phyloP scores from a whole-genome alignment of 176 grass and related monocot species.

The Luzula sylvatica region DNA sequence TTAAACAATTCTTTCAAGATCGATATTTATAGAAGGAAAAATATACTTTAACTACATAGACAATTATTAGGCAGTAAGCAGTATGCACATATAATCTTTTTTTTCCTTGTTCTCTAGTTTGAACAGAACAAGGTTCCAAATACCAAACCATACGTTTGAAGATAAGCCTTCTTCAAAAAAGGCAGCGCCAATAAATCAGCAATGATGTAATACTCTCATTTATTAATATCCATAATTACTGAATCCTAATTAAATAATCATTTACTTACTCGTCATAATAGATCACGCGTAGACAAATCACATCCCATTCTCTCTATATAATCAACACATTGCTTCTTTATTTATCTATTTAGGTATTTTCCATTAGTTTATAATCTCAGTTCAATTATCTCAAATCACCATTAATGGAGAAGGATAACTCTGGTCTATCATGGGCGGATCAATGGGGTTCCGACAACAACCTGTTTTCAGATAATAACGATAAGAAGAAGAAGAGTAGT shows the following conservation, averaged over 20 bases:
- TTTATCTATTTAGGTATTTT: neutral
- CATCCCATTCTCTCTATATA: neutral
- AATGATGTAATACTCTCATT: no score
- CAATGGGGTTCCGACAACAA: slow-evolving; percentile 30
- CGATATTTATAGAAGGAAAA: no score
- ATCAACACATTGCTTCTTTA: neutral
- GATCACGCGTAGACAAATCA: neutral
- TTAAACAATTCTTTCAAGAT: no score
- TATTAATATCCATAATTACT: neutral
- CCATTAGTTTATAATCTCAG: neutral
- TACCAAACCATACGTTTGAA: neutral
- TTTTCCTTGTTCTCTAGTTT: neutral
- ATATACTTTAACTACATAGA: neutral
- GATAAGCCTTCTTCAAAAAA: slow-evolving; percentile 3
- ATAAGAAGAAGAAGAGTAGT: neutral
- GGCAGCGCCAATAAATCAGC: no score
- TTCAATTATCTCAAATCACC: neutral
- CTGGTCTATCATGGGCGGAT: slow-evolving; percentile 34
- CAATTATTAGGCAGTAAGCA: neutral
- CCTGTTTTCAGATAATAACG: neutral
- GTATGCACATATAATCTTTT: neutral
- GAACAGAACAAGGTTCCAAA: neutral
- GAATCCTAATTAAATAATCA: neutral
- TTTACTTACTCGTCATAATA: slow-evolving; percentile 12
- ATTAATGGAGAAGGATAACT: slow-evolving; percentile 25